Evolutionary conservation across 805 yeast species (phyloP).

Genomic region (Metschnikowia anglica): DNA sequence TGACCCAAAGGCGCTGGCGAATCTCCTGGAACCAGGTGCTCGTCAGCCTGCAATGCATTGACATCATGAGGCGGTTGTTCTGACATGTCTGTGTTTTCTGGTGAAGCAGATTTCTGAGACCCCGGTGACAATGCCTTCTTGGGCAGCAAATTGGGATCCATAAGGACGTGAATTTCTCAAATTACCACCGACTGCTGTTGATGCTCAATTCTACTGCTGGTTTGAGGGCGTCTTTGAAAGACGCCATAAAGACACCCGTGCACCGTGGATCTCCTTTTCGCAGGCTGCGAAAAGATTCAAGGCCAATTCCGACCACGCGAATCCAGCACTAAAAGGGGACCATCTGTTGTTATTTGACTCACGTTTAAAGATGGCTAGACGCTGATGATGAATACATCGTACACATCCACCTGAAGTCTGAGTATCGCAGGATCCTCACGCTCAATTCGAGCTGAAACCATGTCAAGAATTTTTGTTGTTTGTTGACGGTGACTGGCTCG

Average conservation of each 20-base stretch:
- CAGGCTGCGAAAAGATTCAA: neutral
- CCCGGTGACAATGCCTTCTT: conserved; percentile 4
- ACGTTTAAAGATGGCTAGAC: no score
- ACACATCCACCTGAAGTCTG: no score
- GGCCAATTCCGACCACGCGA: no score
- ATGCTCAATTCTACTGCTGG: neutral
- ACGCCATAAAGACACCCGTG: neutral
- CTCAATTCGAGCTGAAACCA: no score
- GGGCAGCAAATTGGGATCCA: conserved; percentile 7
- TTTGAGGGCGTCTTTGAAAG: neutral
- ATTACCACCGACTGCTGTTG: neutral
- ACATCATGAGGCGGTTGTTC: neutral
- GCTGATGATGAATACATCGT: no score
- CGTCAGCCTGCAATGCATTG: neutral
- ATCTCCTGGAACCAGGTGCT: neutral
- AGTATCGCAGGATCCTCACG: no score
- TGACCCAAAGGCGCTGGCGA: conserved; percentile 11
- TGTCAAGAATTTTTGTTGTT: no score
- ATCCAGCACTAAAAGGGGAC: no score
- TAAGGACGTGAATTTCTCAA: neutral
- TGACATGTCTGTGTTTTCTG: neutral
- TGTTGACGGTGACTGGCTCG: no score
- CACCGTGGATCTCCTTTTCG: neutral
- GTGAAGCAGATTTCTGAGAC: neutral
- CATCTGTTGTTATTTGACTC: no score